Evolutionary conservation across 495 filamentous ascomycete genomes (phyloP), one percentile per base, ranked within the genome.

Genomic region (Pyrenula massariospora): DNA sequence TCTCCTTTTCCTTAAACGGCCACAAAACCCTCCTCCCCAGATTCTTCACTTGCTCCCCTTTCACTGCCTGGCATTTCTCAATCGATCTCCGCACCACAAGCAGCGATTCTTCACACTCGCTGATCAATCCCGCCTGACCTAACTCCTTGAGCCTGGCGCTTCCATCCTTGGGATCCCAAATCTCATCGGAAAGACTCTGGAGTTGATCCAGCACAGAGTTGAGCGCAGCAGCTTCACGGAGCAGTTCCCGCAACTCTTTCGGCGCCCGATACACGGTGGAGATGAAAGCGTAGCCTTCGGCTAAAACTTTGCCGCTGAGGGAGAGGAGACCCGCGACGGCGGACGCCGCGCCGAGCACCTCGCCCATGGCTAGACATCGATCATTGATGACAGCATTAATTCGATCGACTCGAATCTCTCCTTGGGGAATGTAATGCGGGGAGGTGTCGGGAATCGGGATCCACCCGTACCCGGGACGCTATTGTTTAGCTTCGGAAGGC

Each of bases 1-100:
- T 62, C 12, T 63, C 62, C 12, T 57, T 56, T 50, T 61, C 63
- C 24, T 63, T 65, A 21, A 65, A 61, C 3, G 63, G 63, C 63
- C 63, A 62, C 31, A 57, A 50, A 48, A 61, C 12, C 22, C 56
- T 54, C 54, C 57, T 61, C 21, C 59, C 56, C 10, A 59, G 1
- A 25, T 58, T 60, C 21, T 50, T 25, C 31, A 57, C 22, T 22
- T 48, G 42, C 22, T 58, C 11, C 48, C 60, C 23, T 20, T 48
- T 19, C 25, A 12, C 48, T 54, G 48, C 21, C 51, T 54, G 5
- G 42, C 50, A 58, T 15, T 42, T 42, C 15, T 42, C 31, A 42
- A 42, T 42, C 31, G 31, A 42, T 42, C 15, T 42, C 31, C 31
- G 31, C 15, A 42, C 31, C 31, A 15, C 5, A 42, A 42, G 5